Evolutionary conservation across 352 stramenopile genomes (phyloP).

Genomic region (Globisporangium ultimum): DNA sequence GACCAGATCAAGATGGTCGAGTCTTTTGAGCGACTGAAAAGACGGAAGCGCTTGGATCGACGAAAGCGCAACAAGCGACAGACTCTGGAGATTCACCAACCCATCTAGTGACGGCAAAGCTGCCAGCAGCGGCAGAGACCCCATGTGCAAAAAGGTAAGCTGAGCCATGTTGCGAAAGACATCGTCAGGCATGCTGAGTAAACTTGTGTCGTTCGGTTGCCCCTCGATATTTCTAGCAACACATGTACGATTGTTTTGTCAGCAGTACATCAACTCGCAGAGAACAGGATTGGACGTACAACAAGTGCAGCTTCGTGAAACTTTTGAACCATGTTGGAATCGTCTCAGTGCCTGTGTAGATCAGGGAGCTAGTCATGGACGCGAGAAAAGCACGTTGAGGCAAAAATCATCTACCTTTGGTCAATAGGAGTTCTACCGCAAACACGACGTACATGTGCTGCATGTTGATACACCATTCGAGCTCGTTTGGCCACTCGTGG

Average conservation of each 20-base stretch:
- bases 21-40: constrained; percentile 14
- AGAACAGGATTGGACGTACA: constrained; percentile 22
- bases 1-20: constrained; percentile 24
- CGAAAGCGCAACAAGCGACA: constrained; percentile 23
- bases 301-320: constrained; percentile 32
- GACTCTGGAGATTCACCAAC: constrained; percentile 23
- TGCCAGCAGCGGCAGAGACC: constrained; percentile 19
- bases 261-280: background rate
- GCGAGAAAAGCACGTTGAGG: background rate
- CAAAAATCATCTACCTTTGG: background rate
- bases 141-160: constrained; percentile 35
- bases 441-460: constrained; percentile 32
- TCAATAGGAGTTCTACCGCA: background rate
- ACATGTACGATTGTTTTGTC: background rate
- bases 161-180: constrained; percentile 30
- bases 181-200: constrained; percentile 18
- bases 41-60: constrained; percentile 19
- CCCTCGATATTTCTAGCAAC: constrained; percentile 33
- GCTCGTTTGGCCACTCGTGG: constrained; percentile 16
- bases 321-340: constrained; percentile 25
- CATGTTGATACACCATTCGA: constrained; percentile 26
- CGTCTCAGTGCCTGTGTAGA: constrained; percentile 21
- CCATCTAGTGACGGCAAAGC: constrained; percentile 27
- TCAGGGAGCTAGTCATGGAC: constrained; percentile 19
- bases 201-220: constrained; percentile 17